A percentile compares a stretch with the other conserved stretches of the same genome.
Evolutionary conservation across 352 stramenopile genomes (phyloP).

Genomic region (Globisporangium alternatum): DNA sequence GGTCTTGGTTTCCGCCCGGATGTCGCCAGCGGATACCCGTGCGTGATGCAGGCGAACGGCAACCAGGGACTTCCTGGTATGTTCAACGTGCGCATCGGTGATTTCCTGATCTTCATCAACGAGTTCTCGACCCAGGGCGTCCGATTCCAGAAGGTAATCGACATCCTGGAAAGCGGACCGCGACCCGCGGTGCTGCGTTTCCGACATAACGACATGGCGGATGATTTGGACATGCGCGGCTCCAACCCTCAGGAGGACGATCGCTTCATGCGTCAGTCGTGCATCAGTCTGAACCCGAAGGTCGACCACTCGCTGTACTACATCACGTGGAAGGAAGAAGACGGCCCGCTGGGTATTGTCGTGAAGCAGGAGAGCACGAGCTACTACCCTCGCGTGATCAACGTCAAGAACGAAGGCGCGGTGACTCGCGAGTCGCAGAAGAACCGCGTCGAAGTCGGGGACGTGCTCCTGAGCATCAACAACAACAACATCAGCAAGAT

Average conservation of each 20-base stretch:
- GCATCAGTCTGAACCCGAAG: conserved; percentile 79
- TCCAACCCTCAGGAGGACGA: conserved; percentile 76
- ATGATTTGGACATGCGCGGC: conserved; percentile 35
- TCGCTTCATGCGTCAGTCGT: conserved; percentile 59
- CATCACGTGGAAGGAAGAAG: conserved; percentile 89
- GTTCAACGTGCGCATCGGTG: conserved; percentile 82
- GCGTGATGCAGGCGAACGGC: conserved; percentile 73
- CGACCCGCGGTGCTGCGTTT: conserved; percentile 78
- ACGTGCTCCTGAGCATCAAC: conserved; percentile 85
- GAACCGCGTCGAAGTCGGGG: conserved; percentile 78
- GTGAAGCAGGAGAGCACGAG: conserved; percentile 85
- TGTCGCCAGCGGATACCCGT: conserved; percentile 69
- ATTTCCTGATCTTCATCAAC: conserved; percentile 85
- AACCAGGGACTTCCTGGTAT: conserved; percentile 77
- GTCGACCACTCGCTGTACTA: conserved; percentile 85
- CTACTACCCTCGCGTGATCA: conserved; percentile 86
- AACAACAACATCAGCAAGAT: conserved; percentile 92
- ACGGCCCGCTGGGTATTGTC: conserved; percentile 81
- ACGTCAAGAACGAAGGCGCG: conserved; percentile 85
- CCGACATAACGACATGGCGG: conserved; percentile 70
- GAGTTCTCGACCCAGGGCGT: conserved; percentile 81
- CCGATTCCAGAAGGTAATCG: conserved; percentile 85
- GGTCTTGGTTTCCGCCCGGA: conserved; percentile 79
- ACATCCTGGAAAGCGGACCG: conserved; percentile 79
- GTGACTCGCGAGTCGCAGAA: conserved; percentile 80